phyloP scores from a whole-genome alignment of 441 rosid species.

The Pelargonium fulgidum region DNA sequence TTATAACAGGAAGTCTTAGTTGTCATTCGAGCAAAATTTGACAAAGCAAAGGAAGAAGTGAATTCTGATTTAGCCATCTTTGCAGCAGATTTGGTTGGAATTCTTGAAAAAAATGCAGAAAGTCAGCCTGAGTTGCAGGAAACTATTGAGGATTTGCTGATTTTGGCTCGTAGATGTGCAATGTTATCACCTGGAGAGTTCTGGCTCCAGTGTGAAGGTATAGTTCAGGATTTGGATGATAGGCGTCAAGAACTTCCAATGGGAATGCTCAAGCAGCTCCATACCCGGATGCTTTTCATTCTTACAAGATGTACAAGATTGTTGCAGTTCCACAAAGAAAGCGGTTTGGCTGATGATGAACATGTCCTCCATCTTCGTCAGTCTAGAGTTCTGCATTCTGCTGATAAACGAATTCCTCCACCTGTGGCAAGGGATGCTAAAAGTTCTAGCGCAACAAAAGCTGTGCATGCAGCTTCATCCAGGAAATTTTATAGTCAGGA shows the following conservation, averaged over 20 bases:
- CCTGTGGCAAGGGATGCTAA: slow-evolving; percentile 47
- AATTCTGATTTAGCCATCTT: slow-evolving; percentile 89
- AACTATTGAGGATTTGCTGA: slow-evolving; percentile 85
- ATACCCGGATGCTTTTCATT: slow-evolving; percentile 95
- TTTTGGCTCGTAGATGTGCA: slow-evolving; percentile 94
- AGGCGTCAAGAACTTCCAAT: slow-evolving; percentile 95
- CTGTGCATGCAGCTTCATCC: slow-evolving; percentile 40
- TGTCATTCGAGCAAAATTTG: slow-evolving; percentile 79
- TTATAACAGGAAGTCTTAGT: slow-evolving; percentile 66
- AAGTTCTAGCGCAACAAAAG: slow-evolving; percentile 53
- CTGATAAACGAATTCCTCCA: slow-evolving; percentile 53
- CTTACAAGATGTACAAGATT: slow-evolving; percentile 93
- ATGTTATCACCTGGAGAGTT: slow-evolving; percentile 86
- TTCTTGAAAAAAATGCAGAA: slow-evolving; percentile 90
- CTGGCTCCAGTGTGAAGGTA: slow-evolving; percentile 99
- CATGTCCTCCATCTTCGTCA: slow-evolving; percentile 67
- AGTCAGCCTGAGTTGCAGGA: slow-evolving; percentile 97
- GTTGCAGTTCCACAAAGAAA: slow-evolving; percentile 98
- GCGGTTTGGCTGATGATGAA: slow-evolving; percentile 78
- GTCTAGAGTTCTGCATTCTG: slow-evolving; percentile 65
- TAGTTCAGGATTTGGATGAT: slow-evolving; percentile 96
- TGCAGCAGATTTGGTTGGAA: slow-evolving; percentile 92
- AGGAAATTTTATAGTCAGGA: slow-evolving; percentile 94
- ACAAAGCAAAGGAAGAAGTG: slow-evolving; percentile 97
- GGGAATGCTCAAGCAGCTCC: slow-evolving; percentile 83